Conservation (phyloP, 75 land plant species). For the Pinus tabuliformis region DNA sequence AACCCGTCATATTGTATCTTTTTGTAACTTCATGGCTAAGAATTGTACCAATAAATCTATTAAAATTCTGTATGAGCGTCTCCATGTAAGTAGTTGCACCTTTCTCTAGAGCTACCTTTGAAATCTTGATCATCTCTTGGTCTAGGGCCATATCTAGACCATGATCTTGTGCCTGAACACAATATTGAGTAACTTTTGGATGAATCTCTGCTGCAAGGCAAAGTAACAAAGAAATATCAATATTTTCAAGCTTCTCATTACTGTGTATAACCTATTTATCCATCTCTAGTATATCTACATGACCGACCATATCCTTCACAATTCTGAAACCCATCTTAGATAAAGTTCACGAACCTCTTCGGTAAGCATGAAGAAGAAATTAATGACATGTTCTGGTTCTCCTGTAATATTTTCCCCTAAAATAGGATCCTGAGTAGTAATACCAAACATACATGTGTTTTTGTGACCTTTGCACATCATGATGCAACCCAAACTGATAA, state of each 20-base stretch:
- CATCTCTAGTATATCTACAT: conserved; percentile 89
- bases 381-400: conserved; percentile 96
- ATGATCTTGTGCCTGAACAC: conserved; percentile 95
- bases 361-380: conserved; percentile 97
- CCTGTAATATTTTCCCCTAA: conserved; percentile 97
- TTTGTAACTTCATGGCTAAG: conserved; percentile 98
- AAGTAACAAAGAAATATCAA: conserved; percentile 83
- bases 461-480: conserved; percentile 99
- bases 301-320: conserved; percentile 88
- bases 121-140: conserved; percentile 61
- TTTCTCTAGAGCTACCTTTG: conserved; percentile 71
- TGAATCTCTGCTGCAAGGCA: conserved; percentile 92
- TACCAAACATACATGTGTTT: conserved; percentile 97
- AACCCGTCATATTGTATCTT: conserved; percentile 69
- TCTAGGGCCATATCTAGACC: conserved; percentile 91
- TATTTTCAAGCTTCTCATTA: conserved; percentile 87
- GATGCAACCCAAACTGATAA: conserved; percentile 94
- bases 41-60: conserved; percentile 98
- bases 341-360: conserved; percentile 92
- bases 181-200: conserved; percentile 91
- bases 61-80: conserved; percentile 68
- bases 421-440: conserved; percentile 99
- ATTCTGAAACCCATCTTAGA: conserved; percentile 79
- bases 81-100: conserved; percentile 79
- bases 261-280: conserved; percentile 55